Conservation (phyloP, 441 rosid species). For the Arabidopsis hybrid region DNA sequence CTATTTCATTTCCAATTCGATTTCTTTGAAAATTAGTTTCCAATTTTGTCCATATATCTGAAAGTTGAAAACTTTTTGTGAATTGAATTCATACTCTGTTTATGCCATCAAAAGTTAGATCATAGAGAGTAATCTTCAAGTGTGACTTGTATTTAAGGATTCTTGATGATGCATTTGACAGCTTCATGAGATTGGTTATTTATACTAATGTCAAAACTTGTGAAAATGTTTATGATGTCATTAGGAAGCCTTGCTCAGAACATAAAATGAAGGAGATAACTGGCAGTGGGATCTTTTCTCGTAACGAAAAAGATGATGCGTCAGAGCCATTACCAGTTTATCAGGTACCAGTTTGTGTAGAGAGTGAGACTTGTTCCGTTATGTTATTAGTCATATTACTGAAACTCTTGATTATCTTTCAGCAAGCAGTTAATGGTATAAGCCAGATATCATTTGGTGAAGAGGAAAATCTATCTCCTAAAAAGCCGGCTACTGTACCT, state of each 20-base stretch:
- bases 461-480: slow-evolving; percentile 76
- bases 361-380: not conserved
- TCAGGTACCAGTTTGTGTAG: slow-evolving; percentile 57
- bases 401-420: not conserved
- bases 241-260: slow-evolving; percentile 96
- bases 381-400: not conserved
- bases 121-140: not conserved
- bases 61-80: no score
- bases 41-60: not conserved
- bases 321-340: slow-evolving; percentile 71
- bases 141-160: no score
- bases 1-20: not conserved
- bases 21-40: slow-evolving; percentile 13
- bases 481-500: slow-evolving; percentile 69
- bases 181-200: not conserved
- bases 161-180: not conserved
- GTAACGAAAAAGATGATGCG: slow-evolving; percentile 59
- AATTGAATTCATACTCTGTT: not conserved
- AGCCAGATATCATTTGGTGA: slow-evolving; percentile 91
- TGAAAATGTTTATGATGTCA: slow-evolving; percentile 14
- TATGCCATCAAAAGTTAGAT: not conserved
- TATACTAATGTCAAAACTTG: not conserved
- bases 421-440: slow-evolving; percentile 91
- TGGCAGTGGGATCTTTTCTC: slow-evolving; percentile 91
- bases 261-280: slow-evolving; percentile 95